Evolutionary conservation across 345 rosid genomes (phyloP).

Genomic region (Arabidopsis arenosa): DNA sequence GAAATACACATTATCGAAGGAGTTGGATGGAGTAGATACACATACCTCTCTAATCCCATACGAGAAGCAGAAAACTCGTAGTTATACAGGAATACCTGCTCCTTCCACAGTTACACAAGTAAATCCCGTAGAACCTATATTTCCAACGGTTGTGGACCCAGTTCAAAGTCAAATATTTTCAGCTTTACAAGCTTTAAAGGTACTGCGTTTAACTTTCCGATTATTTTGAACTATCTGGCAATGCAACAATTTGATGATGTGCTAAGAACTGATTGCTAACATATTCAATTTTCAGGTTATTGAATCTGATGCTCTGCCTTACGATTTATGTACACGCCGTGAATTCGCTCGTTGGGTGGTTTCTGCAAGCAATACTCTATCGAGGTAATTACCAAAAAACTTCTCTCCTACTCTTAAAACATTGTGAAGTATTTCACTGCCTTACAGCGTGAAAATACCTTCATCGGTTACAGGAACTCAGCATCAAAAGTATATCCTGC

Average conservation of each 20-base stretch:
- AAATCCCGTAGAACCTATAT: slow-evolving; percentile 66
- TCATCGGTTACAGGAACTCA: slow-evolving; percentile 61
- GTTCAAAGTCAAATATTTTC: slow-evolving; percentile 81
- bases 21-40: slow-evolving; percentile 45
- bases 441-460: slow-evolving; percentile 14
- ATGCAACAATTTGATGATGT: not conserved
- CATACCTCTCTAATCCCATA: slow-evolving; percentile 42
- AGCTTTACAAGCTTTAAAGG: slow-evolving; percentile 89
- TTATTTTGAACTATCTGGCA: not conserved
- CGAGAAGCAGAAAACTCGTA: slow-evolving; percentile 38
- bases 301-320: slow-evolving; percentile 73
- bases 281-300: slow-evolving; percentile 60
- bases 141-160: slow-evolving; percentile 76
- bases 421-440: slow-evolving; percentile 10
- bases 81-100: slow-evolving; percentile 80
- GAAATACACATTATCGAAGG: slow-evolving; percentile 42
- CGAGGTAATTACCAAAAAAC: slow-evolving; percentile 52
- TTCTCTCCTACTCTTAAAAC: slow-evolving; percentile 2
- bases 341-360: slow-evolving; percentile 97
- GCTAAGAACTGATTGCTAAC: slow-evolving; percentile 5
- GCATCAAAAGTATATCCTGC: slow-evolving; percentile 92
- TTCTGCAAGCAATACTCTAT: slow-evolving; percentile 72
- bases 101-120: slow-evolving; percentile 73
- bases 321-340: slow-evolving; percentile 85
- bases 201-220: slow-evolving; percentile 32